Evolutionary conservation across 345 rosid genomes (phyloP).

Genomic region (Fremontodendron californicum): DNA sequence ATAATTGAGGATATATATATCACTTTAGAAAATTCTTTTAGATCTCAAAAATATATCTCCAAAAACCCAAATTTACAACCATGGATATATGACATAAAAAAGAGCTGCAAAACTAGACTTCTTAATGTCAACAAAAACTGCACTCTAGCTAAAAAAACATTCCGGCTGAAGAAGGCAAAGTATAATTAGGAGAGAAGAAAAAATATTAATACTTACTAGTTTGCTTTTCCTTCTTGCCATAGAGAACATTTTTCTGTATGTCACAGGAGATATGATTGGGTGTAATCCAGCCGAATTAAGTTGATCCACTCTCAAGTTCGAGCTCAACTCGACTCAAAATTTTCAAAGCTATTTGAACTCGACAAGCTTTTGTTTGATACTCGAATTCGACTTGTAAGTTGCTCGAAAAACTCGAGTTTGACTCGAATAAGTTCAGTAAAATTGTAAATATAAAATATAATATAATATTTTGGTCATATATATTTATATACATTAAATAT

Average conservation of each 20-base stretch:
- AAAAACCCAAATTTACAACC: background rate
- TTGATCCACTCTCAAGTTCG: too few species aligned
- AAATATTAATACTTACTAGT: background rate
- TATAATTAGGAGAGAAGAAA: background rate
- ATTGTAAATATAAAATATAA: too few species aligned
- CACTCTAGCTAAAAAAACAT: background rate
- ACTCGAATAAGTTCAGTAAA: too few species aligned
- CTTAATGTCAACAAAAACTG: slow-evolving; percentile 1
- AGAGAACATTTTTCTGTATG: background rate
- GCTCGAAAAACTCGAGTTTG: too few species aligned
- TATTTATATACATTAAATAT: too few species aligned
- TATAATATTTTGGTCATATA: too few species aligned
- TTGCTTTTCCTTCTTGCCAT: background rate
- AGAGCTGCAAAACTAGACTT: background rate
- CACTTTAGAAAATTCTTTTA: background rate
- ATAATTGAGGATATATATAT: background rate
- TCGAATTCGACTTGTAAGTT: too few species aligned
- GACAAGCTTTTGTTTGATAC: too few species aligned
- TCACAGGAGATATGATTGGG: background rate
- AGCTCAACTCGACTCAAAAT: too few species aligned
- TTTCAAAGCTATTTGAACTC: too few species aligned
- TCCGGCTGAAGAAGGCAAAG: background rate
- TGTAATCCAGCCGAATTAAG: too few species aligned
- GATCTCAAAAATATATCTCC: background rate
- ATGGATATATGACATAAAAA: background rate